Base-by-base conservation (phyloP, 2,329 filamentous ascomycete species). In the Alternaria metachromatica region DNA sequence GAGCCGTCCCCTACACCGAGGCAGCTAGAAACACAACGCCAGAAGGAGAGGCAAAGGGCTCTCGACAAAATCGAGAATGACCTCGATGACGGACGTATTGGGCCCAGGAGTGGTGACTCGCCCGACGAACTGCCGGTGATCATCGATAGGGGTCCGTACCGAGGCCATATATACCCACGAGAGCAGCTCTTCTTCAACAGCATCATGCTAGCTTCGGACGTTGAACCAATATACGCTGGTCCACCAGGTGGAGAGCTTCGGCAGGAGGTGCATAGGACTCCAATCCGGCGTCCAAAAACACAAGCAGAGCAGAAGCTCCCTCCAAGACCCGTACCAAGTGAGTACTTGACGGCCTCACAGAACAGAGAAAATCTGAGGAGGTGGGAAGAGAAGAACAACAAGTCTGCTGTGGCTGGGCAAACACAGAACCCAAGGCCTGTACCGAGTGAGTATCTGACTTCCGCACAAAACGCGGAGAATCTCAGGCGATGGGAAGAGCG, bases 151-250 rank as follows among this genome's bases (percentile, higher is more conserved):
- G 71, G 71, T 1, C 60, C 65, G 18, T 66, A 65, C 21, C 65
- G 30, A 20, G 33, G 62, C 4, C 49, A 55, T 30, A 53, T 66
- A 18, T 72, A 72, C 45, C 57, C 50, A 9, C 56, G 66, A 21
- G 49, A 64, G 7, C 45, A 71, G 18, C n/a, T 67, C 7, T 73
- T 62, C 25, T 70, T 68, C 59, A 73, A 72, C 49, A 70, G 67
- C 41, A 59, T 59, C 2, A 72, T 72, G 68, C 23, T 66, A 2
- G 71, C 66, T 46, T 56, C 68, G 7, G 62, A 60, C 21, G 28
- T 45, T 15, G 56, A 65, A 18, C 60, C 67, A 5, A 28, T 45
- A n/a, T 49, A 49, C 25, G 26, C 28, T 21, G 55, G 45, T 13
- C 59, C 45, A 6, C 55, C 26, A 2, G 55, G 43, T 15, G 21